Evolutionary conservation across 2,329 filamentous ascomycete species (phyloP), one percentile per base, ranked within the genome.

Genomic region (Cladophialophora bantiana): DNA sequence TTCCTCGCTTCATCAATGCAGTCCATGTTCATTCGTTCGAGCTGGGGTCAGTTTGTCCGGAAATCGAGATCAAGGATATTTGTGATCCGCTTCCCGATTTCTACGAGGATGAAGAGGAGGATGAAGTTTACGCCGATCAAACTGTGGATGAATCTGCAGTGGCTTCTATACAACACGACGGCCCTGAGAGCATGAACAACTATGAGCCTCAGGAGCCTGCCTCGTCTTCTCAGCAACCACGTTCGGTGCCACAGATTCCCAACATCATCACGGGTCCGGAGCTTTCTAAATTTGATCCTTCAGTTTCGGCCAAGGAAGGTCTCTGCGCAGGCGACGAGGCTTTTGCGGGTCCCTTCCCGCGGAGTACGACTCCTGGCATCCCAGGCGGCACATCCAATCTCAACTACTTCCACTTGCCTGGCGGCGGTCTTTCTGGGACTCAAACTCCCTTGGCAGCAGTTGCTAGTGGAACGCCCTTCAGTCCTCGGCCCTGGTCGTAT

Each of bases 71-170:
- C 74, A 98, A 97, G 80, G 95, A 98, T 78, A 94, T 99, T 68
- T 96, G 94, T 73, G 94, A 99, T 77, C 95, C 95, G 1, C 85
- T 98, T 66, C 90, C 93, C 0, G 95, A 99, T 75, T 99, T 99
- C 76, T 99, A 99, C 82, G 95, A 97, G 42, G 90, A 90, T 67
- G 85, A 86, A 26, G 83, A 86, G 32, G 85, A 86, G 45, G 85
- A 83, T 42, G 85, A 88, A 12, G 83, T 83, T 9, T 79, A 79
- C 5, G 32, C 4, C 31, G 59, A 40, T 9, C 77, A 55, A 32
- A 64, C 62, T 5, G 59, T 15, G 9, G 15, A 20, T 6, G 55
- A 62, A 53, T n/a, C 55, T 18, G 18, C 50, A 34, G 57, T 34
- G n/a, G 42, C n/a, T 45, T 40, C 59, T 26, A 59, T 20, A 15